Evolutionary conservation across 2,329 filamentous ascomycete genomes (phyloP).

Genomic region (Pleoardoris graminearum): DNA sequence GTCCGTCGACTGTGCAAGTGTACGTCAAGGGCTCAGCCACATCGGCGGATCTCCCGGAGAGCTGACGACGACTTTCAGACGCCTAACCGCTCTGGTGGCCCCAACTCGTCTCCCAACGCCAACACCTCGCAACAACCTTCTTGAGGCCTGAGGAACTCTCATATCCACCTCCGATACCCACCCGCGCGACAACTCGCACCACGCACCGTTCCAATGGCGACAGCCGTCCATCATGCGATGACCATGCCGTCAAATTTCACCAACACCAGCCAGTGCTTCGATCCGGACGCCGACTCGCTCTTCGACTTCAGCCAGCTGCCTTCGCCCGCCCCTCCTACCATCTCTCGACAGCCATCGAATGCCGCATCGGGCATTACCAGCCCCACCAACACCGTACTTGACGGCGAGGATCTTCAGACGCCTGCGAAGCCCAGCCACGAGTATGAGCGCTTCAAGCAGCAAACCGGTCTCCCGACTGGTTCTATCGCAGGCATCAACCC

Average conservation of each 20-base stretch:
- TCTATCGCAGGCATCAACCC: constrained; percentile 79
- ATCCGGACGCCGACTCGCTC: constrained; percentile 47
- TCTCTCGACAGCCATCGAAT: constrained; percentile 55
- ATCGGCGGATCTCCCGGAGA: constrained; percentile 36
- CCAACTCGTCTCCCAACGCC: constrained; percentile 18
- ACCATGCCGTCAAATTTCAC: constrained; percentile 40
- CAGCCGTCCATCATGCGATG: constrained; percentile 42
- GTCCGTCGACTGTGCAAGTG: background rate
- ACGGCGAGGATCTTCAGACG: constrained; percentile 55
- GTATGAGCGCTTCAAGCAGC: constrained; percentile 93
- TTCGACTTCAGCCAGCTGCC: constrained; percentile 63
- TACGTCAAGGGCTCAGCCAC: constrained; percentile 31
- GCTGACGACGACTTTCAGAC: constrained; percentile 42
- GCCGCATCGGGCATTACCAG: constrained; percentile 58
- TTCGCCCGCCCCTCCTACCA: constrained; percentile 61
- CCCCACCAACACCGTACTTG: constrained; percentile 58
- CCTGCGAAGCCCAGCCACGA: constrained; percentile 87
- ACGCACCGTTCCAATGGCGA: constrained; percentile 35
- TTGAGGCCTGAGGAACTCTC: constrained; percentile 33
- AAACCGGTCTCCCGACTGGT: constrained; percentile 87
- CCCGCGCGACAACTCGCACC: constrained; percentile 15
- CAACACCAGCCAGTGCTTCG: constrained; percentile 41
- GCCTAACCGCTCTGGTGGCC: constrained; percentile 36
- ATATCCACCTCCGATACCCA: constrained; percentile 12
- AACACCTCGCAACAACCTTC: constrained; percentile 27